Evolutionary conservation across 2,329 filamentous ascomycete species (phyloP), one percentile per base, ranked within the genome.

Genomic region (Clonostachys solani): DNA sequence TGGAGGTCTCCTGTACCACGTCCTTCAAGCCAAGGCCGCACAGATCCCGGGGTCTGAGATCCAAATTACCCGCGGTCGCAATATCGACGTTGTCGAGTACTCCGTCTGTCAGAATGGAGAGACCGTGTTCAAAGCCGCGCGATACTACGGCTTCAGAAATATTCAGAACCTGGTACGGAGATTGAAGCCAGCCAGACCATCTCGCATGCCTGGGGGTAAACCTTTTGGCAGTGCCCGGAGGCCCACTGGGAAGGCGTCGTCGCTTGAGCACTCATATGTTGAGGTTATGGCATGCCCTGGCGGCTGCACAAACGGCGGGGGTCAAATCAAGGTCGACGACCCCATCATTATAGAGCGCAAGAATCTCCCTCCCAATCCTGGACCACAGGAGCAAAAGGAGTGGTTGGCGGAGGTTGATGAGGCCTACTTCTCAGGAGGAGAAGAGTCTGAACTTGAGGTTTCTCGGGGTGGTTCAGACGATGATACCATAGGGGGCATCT

Each of bases 221-320:
- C 75, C 78, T 0, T 74, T 80, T 42, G 80, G 76, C 2, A 77
- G 73, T 46, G 78, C 71, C 40, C 77, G 78, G 49, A 78, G 73
- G 51, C 74, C 72, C 6, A 71, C 65, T 15, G 79, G 70, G 7
- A 79, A 78, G 56, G 58, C 71, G 16, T 62, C 66, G 16, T 60
- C 64, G 16, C 67, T 80, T 7, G 89, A 96, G 35, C 92, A 92
- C 63, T 80, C 87, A n/a, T 97, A 95, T 66, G 88, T 97, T 29
- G 94, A 99, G 68, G 94, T 99, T 49, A 99, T 99, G 94, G 94
- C 94, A 13, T 99, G 94, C 65, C 94, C 94, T 0, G 94, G 94
- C n/a, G 94, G 94, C 4, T 99, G 94, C 70, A 99, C 94, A 47
- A 99, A 99, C 58, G 94, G 94, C 3, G 94, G 94, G 36, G 94